These are phyloP conservation scores for Chamaenerion angustifolium DNA, from an alignment of 345 rosid genomes.

Conservation along the genomic window DNA sequence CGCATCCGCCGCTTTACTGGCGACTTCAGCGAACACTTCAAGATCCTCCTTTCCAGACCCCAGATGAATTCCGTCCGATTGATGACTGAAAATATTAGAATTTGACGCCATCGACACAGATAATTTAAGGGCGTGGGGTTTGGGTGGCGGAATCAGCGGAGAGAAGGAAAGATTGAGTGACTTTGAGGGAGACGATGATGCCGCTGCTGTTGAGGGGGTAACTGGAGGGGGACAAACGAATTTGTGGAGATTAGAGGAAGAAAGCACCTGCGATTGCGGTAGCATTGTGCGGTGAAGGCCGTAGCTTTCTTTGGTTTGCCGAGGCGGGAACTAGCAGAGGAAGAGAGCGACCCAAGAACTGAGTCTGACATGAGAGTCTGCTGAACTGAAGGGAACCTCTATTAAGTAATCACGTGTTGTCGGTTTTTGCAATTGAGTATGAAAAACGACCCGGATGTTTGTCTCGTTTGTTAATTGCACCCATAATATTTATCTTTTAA, in stretches of 20 bases:
- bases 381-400: too few species aligned
- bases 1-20: slow-evolving; percentile 63
- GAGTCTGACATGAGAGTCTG: too few species aligned
- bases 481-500: too few species aligned
- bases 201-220: background rate
- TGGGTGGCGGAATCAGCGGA: slow-evolving; percentile 1
- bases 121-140: slow-evolving; percentile 8
- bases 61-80: background rate
- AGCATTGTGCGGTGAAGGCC: slow-evolving; percentile 9
- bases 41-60: slow-evolving; percentile 11
- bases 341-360: background rate
- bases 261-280: slow-evolving; percentile 7
- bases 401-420: too few species aligned
- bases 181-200: background rate
- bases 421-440: too few species aligned
- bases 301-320: background rate
- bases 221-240: slow-evolving; percentile 1
- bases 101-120: slow-evolving; percentile 21
- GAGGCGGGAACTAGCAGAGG: slow-evolving; percentile 15
- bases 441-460: too few species aligned
- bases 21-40: slow-evolving; percentile 42
- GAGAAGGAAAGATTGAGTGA: slow-evolving; percentile 10
- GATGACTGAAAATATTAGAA: slow-evolving; percentile 6
- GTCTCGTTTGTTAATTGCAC: too few species aligned
- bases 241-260: slow-evolving; percentile 11